These are phyloP conservation scores for Adansonia madagascariensis DNA, from an alignment of 441 rosid genomes.

Conservation along the genomic window DNA sequence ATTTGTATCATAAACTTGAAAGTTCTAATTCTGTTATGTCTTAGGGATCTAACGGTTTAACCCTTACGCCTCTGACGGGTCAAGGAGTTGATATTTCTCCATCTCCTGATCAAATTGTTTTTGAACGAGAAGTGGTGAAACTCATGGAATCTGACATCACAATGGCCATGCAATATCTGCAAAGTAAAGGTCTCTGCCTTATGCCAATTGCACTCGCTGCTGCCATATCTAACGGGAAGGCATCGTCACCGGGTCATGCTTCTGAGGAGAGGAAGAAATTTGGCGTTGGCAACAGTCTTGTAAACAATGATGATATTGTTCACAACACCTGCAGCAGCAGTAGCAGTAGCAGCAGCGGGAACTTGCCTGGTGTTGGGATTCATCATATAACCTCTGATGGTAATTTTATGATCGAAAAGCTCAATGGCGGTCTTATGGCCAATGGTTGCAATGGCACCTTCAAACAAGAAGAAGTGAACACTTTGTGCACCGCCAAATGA, in stretches of 20 bases:
- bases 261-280: conserved; percentile 25
- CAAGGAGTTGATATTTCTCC: conserved; percentile 31
- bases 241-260: conserved; percentile 19
- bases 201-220: conserved; percentile 55
- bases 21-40: background rate
- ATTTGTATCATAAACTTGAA: background rate
- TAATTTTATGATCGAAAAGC: conserved; percentile 22
- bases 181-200: conserved; percentile 65
- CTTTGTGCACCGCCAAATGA: conserved; percentile 25
- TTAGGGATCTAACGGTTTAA: conserved; percentile 19
- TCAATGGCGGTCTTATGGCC: conserved; percentile 14
- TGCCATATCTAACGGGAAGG: conserved; percentile 49
- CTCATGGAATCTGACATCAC: conserved; percentile 56
- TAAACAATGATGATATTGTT: conserved; percentile 20
- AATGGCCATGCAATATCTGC: conserved; percentile 57
- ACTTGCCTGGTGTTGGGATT: conserved; percentile 34
- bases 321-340: conserved; percentile 9
- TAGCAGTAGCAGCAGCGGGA: conserved; percentile 29
- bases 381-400: conserved; percentile 19
- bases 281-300: conserved; percentile 14
- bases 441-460: conserved; percentile 32
- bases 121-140: conserved; percentile 55
- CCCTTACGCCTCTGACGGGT: conserved; percentile 18
- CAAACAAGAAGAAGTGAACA: conserved; percentile 24
- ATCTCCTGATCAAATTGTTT: conserved; percentile 43